A percentile compares a stretch with the other conserved stretches of the same genome.
These are phyloP conservation scores for Fusarium caatingaense DNA, from an alignment of 2,329 filamentous ascomycete genomes.

Conservation along the genomic window DNA sequence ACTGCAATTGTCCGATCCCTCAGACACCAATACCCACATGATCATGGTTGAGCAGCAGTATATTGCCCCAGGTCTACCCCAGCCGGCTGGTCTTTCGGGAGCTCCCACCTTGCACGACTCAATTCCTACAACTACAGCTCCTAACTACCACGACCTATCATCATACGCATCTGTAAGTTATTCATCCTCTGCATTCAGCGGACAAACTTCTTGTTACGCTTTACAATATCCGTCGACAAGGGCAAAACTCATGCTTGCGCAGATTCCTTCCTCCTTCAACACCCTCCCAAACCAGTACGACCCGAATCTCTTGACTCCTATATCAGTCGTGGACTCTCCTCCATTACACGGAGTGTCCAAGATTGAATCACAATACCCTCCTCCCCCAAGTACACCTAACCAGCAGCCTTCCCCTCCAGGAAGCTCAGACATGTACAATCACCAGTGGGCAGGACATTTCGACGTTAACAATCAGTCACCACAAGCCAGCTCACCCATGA, in stretches of 20 bases:
- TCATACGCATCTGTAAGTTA: slow-evolving; percentile 50
- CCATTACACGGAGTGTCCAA: slow-evolving; percentile 59
- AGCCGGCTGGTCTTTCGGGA: slow-evolving; percentile 48
- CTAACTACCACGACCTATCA: slow-evolving; percentile 48
- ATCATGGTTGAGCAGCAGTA: slow-evolving; percentile 53
- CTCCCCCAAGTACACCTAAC: slow-evolving; percentile 51
- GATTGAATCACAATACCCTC: slow-evolving; percentile 55
- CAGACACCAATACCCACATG: slow-evolving; percentile 40
- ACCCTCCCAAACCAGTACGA: slow-evolving; percentile 54
- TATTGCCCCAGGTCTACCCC: slow-evolving; percentile 50
- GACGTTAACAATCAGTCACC: slow-evolving; percentile 56
- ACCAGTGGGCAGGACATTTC: slow-evolving; percentile 55
- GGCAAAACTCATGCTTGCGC: slow-evolving; percentile 18
- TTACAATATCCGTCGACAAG: not conserved
- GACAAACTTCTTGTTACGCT: not conserved
- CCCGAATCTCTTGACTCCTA: slow-evolving; percentile 61
- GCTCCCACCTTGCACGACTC: slow-evolving; percentile 44
- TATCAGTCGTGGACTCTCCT: slow-evolving; percentile 62
- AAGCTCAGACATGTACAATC: slow-evolving; percentile 58
- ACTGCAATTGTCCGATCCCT: slow-evolving; percentile 40
- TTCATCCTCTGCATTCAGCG: not conserved
- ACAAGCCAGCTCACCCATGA: slow-evolving; percentile 60
- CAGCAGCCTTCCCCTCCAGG: slow-evolving; percentile 63
- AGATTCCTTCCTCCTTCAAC: slow-evolving; percentile 48
- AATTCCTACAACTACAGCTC: slow-evolving; percentile 42